These are phyloP conservation scores for Tylopilus intermedius DNA, from an alignment of 768 basidiomycete genomes.

Conservation along the genomic window DNA sequence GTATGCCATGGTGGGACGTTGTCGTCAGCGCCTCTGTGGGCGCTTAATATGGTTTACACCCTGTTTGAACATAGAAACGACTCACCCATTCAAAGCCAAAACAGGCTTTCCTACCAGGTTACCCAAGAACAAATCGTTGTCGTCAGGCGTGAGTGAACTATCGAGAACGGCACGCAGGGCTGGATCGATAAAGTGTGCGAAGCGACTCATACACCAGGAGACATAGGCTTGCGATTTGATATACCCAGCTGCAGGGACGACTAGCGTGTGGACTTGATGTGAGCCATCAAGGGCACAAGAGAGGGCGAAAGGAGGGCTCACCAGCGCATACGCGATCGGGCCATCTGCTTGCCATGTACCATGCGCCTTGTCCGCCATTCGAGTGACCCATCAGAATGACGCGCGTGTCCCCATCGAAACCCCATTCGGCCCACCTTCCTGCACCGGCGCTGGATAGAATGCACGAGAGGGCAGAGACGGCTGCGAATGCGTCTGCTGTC, in stretches of 20 bases:
- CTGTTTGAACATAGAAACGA: background rate
- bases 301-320: conserved; percentile 23
- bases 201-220: conserved; percentile 65
- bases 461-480: conserved; percentile 50
- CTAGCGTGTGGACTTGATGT: conserved; percentile 30
- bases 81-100: conserved; percentile 76
- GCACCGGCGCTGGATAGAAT: conserved; percentile 37
- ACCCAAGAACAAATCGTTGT: conserved; percentile 81
- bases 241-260: conserved; percentile 75
- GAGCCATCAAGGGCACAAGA: too few relatives aligned
- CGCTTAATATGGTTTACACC: background rate
- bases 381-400: conserved; percentile 85
- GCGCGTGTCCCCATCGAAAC: conserved; percentile 34
- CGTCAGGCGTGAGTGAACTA: conserved; percentile 71
- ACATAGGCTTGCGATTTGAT: conserved; percentile 87
- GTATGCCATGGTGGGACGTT: conserved; percentile 89
- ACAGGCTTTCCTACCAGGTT: conserved; percentile 69
- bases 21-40: conserved; percentile 64
- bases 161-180: conserved; percentile 66
- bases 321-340: conserved; percentile 72
- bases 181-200: conserved; percentile 76
- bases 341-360: conserved; percentile 72
- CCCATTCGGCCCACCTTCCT: conserved; percentile 38
- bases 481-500: conserved; percentile 60
- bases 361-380: conserved; percentile 88